Conservation (phyloP, 2,329 filamentous ascomycete genomes). For the Eurotiales sp. region DNA sequence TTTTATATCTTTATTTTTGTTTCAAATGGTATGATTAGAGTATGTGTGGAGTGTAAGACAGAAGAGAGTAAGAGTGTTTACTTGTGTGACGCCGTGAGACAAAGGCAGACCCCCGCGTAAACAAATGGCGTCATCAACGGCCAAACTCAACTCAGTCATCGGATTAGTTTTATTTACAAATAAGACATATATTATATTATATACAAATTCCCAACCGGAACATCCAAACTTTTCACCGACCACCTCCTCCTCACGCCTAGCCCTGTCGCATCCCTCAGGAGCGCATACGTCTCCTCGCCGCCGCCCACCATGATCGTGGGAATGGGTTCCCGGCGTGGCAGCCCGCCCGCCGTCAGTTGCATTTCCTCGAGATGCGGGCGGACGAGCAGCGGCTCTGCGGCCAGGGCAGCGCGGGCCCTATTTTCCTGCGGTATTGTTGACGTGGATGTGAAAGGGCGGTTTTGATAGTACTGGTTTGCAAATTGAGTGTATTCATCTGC, state of each 20-base stretch:
- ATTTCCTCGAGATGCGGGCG: constrained; percentile 71
- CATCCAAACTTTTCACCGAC: constrained; percentile 74
- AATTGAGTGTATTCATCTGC: no score
- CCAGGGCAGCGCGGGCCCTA: constrained; percentile 27
- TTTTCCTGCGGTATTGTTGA: constrained; percentile 26
- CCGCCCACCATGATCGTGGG: constrained; percentile 80
- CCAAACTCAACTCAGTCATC: no score
- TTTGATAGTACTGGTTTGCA: constrained; percentile 13
- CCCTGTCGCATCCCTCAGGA: constrained; percentile 60
- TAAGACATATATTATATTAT: constrained; percentile 52
- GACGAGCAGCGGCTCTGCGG: constrained; percentile 42
- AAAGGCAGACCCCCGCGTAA: neutral
- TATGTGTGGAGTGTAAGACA: no score
- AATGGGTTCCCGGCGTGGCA: constrained; percentile 67
- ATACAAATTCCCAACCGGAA: constrained; percentile 74
- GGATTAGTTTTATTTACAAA: no score
- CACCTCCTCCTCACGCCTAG: constrained; percentile 76
- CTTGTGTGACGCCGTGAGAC: no score
- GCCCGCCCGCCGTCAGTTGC: constrained; percentile 68
- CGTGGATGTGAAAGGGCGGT: constrained; percentile 22
- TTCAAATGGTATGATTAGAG: no score
- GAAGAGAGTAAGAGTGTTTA: no score
- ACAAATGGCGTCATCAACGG: neutral
- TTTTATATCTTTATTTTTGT: no score
- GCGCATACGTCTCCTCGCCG: constrained; percentile 60